Evolutionary conservation across 1,284 basidiomycete genomes (phyloP).

Genomic region (Phellopilus nigrolimitatus): DNA sequence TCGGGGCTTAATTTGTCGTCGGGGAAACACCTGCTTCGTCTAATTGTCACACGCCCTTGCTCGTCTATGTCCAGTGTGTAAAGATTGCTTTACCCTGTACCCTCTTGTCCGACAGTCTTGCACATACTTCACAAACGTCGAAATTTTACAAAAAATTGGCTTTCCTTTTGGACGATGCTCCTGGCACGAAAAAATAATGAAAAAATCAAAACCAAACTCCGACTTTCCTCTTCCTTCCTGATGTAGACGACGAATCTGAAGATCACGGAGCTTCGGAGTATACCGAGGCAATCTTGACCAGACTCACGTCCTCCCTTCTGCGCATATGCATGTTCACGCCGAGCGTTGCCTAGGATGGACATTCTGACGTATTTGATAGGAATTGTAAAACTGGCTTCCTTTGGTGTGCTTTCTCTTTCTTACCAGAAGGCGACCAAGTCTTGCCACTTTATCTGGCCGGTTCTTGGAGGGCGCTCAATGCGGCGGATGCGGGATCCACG

Average conservation of each 20-base stretch:
- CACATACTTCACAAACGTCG: conserved; percentile 14
- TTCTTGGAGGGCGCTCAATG: not conserved
- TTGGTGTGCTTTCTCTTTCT: not conserved
- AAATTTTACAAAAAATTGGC: conserved; percentile 14
- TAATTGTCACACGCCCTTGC: conserved; percentile 14
- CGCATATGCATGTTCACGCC: not conserved
- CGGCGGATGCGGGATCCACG: conserved; percentile 4
- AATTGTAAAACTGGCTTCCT: not conserved
- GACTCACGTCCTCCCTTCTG: not conserved
- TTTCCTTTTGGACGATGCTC: conserved; percentile 1
- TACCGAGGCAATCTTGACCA: conserved; percentile 9
- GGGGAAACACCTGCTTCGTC: conserved; percentile 9
- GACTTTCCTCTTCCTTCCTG: not conserved
- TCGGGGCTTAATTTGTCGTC: conserved; percentile 10
- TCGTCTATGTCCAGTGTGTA: conserved; percentile 17
- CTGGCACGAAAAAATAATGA: not conserved
- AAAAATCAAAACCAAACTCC: not conserved
- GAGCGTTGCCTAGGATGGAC: not conserved
- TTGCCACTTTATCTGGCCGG: not conserved
- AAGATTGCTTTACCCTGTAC: conserved; percentile 17
- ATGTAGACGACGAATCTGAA: not conserved
- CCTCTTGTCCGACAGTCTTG: conserved; percentile 17
- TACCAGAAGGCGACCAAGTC: not conserved
- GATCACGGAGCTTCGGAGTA: conserved; percentile 9
- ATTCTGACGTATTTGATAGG: not conserved